Conservation (phyloP, 306 rosid species). For the Cotoneaster glaucophyllus region DNA sequence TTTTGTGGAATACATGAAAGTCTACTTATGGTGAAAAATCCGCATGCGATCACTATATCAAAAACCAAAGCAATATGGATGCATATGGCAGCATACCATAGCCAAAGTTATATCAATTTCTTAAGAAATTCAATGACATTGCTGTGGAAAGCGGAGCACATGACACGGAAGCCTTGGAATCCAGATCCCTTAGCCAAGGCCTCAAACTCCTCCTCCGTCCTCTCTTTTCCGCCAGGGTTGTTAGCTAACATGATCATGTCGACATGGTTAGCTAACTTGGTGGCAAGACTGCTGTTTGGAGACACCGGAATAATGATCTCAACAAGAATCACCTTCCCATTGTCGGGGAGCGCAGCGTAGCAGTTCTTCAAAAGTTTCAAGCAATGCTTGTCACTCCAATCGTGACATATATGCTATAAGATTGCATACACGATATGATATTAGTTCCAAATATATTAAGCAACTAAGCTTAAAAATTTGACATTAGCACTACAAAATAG, state of each 20-base stretch:
- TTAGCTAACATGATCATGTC: constrained; percentile 88
- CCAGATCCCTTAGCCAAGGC: constrained; percentile 72
- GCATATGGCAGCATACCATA: not conserved
- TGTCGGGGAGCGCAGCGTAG: constrained; percentile 57
- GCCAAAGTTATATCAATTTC: constrained; percentile 22
- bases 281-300: constrained; percentile 75
- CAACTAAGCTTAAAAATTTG: not conserved
- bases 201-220: constrained; percentile 43
- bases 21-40: constrained; percentile 1
- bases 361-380: constrained; percentile 73
- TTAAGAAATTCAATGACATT: constrained; percentile 72
- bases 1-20: not conserved
- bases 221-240: constrained; percentile 86
- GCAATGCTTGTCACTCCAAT: constrained; percentile 94
- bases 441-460: not conserved
- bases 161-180: constrained; percentile 56
- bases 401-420: constrained; percentile 77
- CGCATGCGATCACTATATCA: constrained; percentile 2
- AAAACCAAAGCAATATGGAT: constrained; percentile 3
- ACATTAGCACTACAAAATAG: not conserved
- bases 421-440: not conserved
- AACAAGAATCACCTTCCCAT: constrained; percentile 83
- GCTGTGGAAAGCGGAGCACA: constrained; percentile 62
- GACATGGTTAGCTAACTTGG: constrained; percentile 63
- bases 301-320: constrained; percentile 88